phyloP scores from a whole-genome alignment of 2,329 filamentous ascomycete species.

The Colletotrichum tofieldiae region DNA sequence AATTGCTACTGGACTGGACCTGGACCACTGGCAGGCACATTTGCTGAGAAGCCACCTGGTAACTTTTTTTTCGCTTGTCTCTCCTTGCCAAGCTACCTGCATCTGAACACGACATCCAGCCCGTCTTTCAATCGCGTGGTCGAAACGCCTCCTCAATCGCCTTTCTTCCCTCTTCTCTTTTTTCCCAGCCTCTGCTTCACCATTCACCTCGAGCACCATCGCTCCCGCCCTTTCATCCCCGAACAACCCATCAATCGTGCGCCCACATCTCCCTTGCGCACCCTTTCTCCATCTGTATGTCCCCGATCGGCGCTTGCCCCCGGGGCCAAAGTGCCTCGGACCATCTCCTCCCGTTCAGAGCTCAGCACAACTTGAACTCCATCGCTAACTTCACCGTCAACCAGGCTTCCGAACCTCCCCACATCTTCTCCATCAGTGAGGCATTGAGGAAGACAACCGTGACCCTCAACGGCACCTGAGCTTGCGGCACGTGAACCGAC shows the following conservation, averaged over 20 bases:
- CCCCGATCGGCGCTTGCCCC: slow-evolving; percentile 17
- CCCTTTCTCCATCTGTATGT: slow-evolving; percentile 30
- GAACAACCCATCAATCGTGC: slow-evolving; percentile 31
- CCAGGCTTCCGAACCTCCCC: slow-evolving; percentile 8
- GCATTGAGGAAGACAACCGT: slow-evolving; percentile 4
- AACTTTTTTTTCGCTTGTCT: slow-evolving; percentile 39
- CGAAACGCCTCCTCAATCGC: slow-evolving; percentile 41
- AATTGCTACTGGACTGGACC: slow-evolving; percentile 30
- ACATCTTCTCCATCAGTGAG: slow-evolving; percentile 13
- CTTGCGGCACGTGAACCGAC: slow-evolving; percentile 29
- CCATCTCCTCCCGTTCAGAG: slow-evolving; percentile 22
- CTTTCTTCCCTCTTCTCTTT: slow-evolving; percentile 40
- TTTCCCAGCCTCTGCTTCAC: slow-evolving; percentile 13
- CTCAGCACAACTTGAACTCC: slow-evolving; percentile 2
- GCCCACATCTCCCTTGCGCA: slow-evolving; percentile 28
- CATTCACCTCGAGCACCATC: slow-evolving; percentile 21
- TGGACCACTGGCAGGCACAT: slow-evolving; percentile 46
- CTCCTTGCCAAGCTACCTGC: slow-evolving; percentile 38
- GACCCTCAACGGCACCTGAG: slow-evolving; percentile 17
- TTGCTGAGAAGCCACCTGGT: slow-evolving; percentile 42
- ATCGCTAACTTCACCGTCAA: slow-evolving; percentile 14
- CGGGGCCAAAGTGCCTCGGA: slow-evolving; percentile 6
- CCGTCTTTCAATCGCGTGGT: slow-evolving; percentile 40
- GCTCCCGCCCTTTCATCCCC: slow-evolving; percentile 43
- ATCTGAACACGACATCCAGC: slow-evolving; percentile 43